Conservation (phyloP, 2,329 filamentous ascomycete genomes). For the Neofusicoccum sp. region DNA sequence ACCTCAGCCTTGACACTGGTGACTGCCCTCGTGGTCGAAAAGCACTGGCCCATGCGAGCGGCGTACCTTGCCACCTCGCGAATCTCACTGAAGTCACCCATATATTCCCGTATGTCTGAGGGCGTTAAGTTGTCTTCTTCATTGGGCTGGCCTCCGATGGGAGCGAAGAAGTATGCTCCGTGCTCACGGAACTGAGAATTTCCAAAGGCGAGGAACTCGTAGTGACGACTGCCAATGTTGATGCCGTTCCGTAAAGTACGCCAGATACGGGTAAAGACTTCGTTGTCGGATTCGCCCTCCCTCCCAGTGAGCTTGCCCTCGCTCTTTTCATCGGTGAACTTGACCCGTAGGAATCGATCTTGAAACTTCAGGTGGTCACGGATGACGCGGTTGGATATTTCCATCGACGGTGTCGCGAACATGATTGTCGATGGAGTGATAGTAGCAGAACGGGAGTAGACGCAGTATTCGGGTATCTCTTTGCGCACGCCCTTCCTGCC, state of each 20-base stretch:
- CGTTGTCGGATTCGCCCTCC: slow-evolving; percentile 39
- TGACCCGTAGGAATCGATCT: slow-evolving; percentile 85
- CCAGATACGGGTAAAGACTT: slow-evolving; percentile 62
- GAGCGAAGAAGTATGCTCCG: slow-evolving; percentile 89
- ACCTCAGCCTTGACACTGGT: slow-evolving; percentile 51
- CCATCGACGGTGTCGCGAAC: slow-evolving; percentile 74
- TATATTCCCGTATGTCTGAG: slow-evolving; percentile 71
- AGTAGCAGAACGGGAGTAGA: slow-evolving; percentile 72
- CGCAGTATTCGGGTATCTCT: slow-evolving; percentile 71
- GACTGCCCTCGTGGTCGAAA: slow-evolving; percentile 79
- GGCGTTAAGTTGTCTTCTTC: slow-evolving; percentile 46
- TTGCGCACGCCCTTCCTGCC: slow-evolving; percentile 47
- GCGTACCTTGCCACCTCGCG: slow-evolving; percentile 85
- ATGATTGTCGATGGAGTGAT: slow-evolving; percentile 85
- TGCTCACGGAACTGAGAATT: slow-evolving; percentile 94
- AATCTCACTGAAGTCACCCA: slow-evolving; percentile 85
- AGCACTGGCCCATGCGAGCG: slow-evolving; percentile 89
- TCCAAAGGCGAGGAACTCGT: slow-evolving; percentile 89
- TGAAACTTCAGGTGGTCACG: slow-evolving; percentile 68
- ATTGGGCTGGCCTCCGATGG: slow-evolving; percentile 67
- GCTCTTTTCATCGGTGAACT: slow-evolving; percentile 81
- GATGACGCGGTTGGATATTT: slow-evolving; percentile 86
- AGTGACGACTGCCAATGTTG: slow-evolving; percentile 76
- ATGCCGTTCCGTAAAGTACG: slow-evolving; percentile 69
- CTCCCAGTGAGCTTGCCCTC: slow-evolving; percentile 40